These are phyloP conservation scores for Areca catechu DNA, from an alignment of 176 grass and related monocot species.

Conservation along the genomic window DNA sequence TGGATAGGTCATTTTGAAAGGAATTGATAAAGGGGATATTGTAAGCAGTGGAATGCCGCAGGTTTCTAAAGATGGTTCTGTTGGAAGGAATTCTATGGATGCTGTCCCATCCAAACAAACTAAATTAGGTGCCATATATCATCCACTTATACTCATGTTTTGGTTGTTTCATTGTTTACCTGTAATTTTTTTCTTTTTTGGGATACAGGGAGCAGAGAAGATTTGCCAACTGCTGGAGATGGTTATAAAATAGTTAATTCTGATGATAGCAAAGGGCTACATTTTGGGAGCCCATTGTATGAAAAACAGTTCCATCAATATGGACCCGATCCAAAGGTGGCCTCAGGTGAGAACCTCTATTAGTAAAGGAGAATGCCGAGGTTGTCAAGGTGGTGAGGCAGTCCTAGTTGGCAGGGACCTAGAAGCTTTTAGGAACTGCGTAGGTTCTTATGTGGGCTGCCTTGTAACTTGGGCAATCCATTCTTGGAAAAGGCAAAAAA, in stretches of 20 bases:
- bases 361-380: no score
- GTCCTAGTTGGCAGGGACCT: no score
- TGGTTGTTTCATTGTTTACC: conserved; percentile 11
- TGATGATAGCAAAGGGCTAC: conserved; percentile 15
- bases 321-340: conserved; percentile 6
- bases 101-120: conserved; percentile 22
- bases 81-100: conserved; percentile 52
- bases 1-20: conserved; percentile 67
- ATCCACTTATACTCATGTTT: conserved; percentile 10
- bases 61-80: conserved; percentile 60
- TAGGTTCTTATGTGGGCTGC: no score
- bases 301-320: neutral
- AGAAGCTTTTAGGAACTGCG: no score
- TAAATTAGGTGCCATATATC: conserved; percentile 31
- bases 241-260: conserved; percentile 39
- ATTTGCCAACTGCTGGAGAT: conserved; percentile 40
- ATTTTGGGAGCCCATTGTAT: conserved; percentile 1
- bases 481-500: no score
- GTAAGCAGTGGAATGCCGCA: conserved; percentile 74
- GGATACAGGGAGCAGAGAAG: conserved; percentile 37
- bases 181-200: neutral
- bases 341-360: no score
- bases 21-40: conserved; percentile 96
- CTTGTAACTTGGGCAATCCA: no score
- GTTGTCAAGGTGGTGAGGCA: no score